Evolutionary conservation across 78 protist genomes (phyloP), one percentile per base, ranked within the genome.

Genomic region (Protostelium mycophagum): DNA sequence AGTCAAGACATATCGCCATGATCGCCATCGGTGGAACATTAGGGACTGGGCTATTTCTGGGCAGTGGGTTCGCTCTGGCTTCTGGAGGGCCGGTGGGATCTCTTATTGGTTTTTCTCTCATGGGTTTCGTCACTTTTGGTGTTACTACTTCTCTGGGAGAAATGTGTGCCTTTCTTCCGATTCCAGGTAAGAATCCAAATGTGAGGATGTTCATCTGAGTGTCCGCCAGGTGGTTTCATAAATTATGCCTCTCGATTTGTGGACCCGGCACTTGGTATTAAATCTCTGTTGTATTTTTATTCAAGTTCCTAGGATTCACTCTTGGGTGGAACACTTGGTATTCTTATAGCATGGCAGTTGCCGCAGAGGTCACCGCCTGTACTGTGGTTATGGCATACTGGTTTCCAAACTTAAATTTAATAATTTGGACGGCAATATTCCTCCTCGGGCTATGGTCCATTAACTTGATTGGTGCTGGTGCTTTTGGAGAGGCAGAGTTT

Each of bases 161-260:
- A 16, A 85, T 85, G 86, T 35, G 73, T 16, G 86, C 86, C 5
- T 85, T 36, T 85, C 16, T 85, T 25, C 86, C 86, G 5, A 16
- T 85, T 25, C 37, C 86, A 85, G 86, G 86, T 51, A 16, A 51
- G 5, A 16, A 25, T 16, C 16, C 5, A 25, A 51, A 51, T 16
- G 31, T 16, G 73, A 51, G 73, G 16, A 51, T 25, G 5, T 25
- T 16, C 5, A 51, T 51, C 73, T 51, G 73, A 51, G 16, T 25
- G 73, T 25, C 5, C 31, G 73, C 16, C 73, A 51, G 73, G 73
- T 85, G 36, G 73, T 16, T 85, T 85, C 37, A 85, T 16, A 16
- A 36, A 85, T 85, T 85, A 85, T 16, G 36, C 86, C 36, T 25
- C 86, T 36, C 86, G 86, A 5, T 85, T 85, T 85, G 86, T 85